Percentiles rank a stretch among this genome's conserved stretches.
Evolutionary conservation across 2,329 filamentous ascomycete genomes (phyloP).

Genomic region (Parastagonospora nodorum): DNA sequence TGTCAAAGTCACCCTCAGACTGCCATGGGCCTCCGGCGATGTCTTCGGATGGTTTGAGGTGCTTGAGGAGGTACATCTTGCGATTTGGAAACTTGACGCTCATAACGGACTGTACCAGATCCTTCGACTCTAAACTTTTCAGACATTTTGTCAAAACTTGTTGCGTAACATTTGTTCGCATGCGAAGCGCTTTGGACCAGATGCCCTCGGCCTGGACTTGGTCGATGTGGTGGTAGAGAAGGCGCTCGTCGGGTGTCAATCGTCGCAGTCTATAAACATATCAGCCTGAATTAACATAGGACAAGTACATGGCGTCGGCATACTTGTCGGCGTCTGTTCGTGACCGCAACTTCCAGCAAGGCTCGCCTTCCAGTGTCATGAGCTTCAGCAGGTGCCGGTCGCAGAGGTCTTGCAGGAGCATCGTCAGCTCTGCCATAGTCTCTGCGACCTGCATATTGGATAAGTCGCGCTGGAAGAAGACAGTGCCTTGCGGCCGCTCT

Average conservation of each 20-base stretch:
- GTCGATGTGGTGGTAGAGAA: conserved; percentile 90
- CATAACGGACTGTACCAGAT: conserved; percentile 86
- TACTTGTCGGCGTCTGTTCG: conserved; percentile 45
- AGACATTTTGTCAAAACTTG: conserved; percentile 79
- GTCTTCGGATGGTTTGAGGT: conserved; percentile 82
- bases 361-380: conserved; percentile 42
- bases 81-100: conserved; percentile 88
- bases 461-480: conserved; percentile 48
- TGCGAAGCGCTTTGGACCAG: conserved; percentile 86
- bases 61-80: conserved; percentile 94
- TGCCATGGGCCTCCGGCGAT: conserved; percentile 96
- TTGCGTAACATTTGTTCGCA: conserved; percentile 80
- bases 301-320: conserved; percentile 1
- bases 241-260: conserved; percentile 70
- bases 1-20: conserved; percentile 86
- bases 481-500: conserved; percentile 37
- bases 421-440: conserved; percentile 38
- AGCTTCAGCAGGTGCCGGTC: conserved; percentile 45
- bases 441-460: conserved; percentile 44
- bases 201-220: conserved; percentile 82
- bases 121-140: conserved; percentile 81
- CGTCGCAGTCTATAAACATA: conserved; percentile 42
- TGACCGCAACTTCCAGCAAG: conserved; percentile 45
- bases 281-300: conserved; percentile 10
- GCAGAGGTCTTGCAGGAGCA: conserved; percentile 40